phyloP scores from a whole-genome alignment of 768 basidiomycete species.

The Lyophyllum semitale region DNA sequence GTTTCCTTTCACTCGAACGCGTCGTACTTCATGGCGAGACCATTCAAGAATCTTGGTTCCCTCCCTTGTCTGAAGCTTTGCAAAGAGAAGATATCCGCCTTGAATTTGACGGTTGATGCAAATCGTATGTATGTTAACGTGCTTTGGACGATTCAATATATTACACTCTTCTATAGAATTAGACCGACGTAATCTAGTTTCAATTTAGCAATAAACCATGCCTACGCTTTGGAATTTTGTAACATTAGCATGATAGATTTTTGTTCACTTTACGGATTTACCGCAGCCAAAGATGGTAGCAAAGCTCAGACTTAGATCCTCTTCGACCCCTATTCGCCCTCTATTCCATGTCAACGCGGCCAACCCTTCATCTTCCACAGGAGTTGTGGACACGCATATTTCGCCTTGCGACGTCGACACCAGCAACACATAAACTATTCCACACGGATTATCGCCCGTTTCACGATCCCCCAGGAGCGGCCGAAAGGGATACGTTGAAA shows the following conservation, averaged over 20 bases:
- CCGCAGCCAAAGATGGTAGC: too few relatives aligned
- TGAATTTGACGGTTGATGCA: neutral
- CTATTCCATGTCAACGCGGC: neutral
- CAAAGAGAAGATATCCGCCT: neutral
- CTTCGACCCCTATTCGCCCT: neutral
- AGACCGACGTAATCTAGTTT: too few relatives aligned
- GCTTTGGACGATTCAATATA: too few relatives aligned
- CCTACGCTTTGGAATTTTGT: too few relatives aligned
- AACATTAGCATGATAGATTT: too few relatives aligned
- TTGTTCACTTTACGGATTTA: neutral
- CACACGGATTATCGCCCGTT: conserved; percentile 7
- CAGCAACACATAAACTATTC: neutral
- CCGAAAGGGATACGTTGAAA: neutral
- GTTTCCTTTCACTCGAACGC: conserved; percentile 1
- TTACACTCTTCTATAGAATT: too few relatives aligned
- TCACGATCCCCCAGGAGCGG: neutral
- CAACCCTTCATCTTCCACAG: neutral
- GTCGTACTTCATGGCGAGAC: conserved; percentile 4
- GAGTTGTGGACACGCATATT: conserved; percentile 1
- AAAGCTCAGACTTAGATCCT: too few relatives aligned
- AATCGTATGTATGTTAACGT: too few relatives aligned
- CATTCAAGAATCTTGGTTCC: neutral
- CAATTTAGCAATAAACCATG: too few relatives aligned
- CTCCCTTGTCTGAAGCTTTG: neutral
- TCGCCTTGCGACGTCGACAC: neutral